Evolutionary conservation across 2,329 filamentous ascomycete species (phyloP), one percentile per base, ranked within the genome.

Genomic region (Xylaria digitata): DNA sequence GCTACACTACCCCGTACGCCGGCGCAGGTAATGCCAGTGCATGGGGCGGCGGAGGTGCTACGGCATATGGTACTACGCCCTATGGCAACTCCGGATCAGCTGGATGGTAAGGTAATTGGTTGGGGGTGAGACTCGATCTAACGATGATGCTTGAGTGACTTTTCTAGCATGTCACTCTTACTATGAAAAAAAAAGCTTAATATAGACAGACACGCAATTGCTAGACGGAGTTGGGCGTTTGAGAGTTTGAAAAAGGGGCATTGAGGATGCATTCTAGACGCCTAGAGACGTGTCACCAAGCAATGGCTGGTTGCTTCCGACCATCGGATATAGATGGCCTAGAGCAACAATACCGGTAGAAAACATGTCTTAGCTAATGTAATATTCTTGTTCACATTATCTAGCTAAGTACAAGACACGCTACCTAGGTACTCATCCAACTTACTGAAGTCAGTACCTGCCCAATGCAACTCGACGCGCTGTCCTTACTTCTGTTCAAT

Each of bases 1-100:
- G 90, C 42, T 92, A 88, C 76, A 90, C 88, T 9, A 92, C 91
- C 8, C 89, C 91, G 0, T 92, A 90, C 73, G 88, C 84, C 26
- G 84, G 80, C 71, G 82, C 82, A 23, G 87, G 86, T 26, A 84
- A 81, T 58, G 82, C 86, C 67, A 91, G 87, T 75, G 82, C 87
- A 19, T 94, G 92, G 87, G 90, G 90, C 19, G 87, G 83, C 42
- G 84, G 78, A 56, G 86, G 63, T 40, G 72, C 75, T 21, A 77
- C 76, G 0, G 72, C 75, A 1, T 78, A 81, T 50, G 81, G 81
- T 9, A 82, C 81, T 3, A 84, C 82, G 11, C 82, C 83, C 0
- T 84, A 83, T 54, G 85, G 85, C 15, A 81, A 83, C 45, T 84
- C 85, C 17, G 84, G 85, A n/a, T 80, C 82, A 65, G 79, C 79